Base-by-base conservation (phyloP, 2,329 filamentous ascomycete species). In the Clarireedia monteithiana region DNA sequence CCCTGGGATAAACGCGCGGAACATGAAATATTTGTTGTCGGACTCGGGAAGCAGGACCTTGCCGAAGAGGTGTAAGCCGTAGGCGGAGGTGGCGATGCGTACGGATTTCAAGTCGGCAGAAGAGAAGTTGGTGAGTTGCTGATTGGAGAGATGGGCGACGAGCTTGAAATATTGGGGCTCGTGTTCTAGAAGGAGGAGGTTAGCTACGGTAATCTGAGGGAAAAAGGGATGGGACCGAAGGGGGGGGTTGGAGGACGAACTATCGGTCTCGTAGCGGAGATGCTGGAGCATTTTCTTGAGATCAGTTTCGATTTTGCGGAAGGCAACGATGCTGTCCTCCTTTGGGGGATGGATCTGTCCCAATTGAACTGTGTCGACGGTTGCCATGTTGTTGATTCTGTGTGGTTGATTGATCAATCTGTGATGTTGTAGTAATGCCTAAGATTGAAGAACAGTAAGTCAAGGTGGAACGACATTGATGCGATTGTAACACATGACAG, bases 91-190 rank as follows among this genome's bases (percentile, higher is more conserved):
- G 47, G 72, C 77, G 7, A 76, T 70, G 53, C 77, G 74, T 23
- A 79, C 76, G 45, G 68, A 60, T 23, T 70, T 69, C 12, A 79
- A 67, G 68, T 79, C 72, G 45, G 71, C 65, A 17, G 67, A 63
- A 7, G 63, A 62, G 59, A 68, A 68, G 40, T 55, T 64, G 40
- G 65, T 68, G 34, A 69, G 61, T 54, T 68, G 59, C 5, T 64
- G 50, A 40, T 68, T 59, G 15, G 64, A 61, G 34, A 69, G 53
- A 30, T 65, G 51, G 6, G 57, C 39, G 34, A 76, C 76, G 2
- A 76, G 73, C n/a, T 74, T 73, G 70, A 82, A 82, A 67, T 79
- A 80, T 58, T 78, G 74, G 7, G 73, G 73, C 60, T 81, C 78
- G 60, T 82, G 79, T 63, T 81, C 77, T 78, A 45, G 48, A 23